Conservation (phyloP, 2,329 filamentous ascomycete species). For the Neospermospora avenae region DNA sequence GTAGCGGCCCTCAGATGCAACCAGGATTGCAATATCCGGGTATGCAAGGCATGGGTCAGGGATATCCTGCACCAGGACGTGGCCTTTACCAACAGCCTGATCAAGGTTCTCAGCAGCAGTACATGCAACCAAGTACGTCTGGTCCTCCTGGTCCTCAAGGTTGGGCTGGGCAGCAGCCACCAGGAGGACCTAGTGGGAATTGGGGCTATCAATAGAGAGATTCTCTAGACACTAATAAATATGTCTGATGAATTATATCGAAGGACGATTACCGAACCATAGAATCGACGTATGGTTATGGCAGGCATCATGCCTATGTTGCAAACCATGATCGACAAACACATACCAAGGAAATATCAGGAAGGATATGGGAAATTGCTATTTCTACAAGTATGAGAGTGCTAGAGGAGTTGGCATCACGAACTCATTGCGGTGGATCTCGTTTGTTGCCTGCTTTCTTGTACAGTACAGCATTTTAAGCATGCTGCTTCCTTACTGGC, state of each 20-base stretch:
- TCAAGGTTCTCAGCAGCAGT: slow-evolving; percentile 58
- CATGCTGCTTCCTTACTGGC: not conserved
- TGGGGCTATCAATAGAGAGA: slow-evolving; percentile 28
- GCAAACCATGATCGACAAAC: slow-evolving; percentile 1
- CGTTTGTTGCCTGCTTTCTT: slow-evolving; percentile 24
- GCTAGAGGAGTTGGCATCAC: slow-evolving; percentile 32
- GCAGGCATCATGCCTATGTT: slow-evolving; percentile 15
- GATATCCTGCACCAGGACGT: slow-evolving; percentile 53
- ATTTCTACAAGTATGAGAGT: slow-evolving; percentile 23
- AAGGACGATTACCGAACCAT: slow-evolving; percentile 25
- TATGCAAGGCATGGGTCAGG: slow-evolving; percentile 59
- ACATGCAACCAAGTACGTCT: slow-evolving; percentile 60
- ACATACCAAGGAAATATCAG: not conserved
- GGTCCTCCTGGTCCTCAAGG: slow-evolving; percentile 31
- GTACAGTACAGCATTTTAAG: slow-evolving; percentile 29
- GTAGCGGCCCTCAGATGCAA: slow-evolving; percentile 53
- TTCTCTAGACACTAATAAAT: not conserved
- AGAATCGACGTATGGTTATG: slow-evolving; percentile 17
- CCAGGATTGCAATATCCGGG: slow-evolving; percentile 59
- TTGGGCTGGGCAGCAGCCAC: slow-evolving; percentile 35
- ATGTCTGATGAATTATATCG: slow-evolving; percentile 13
- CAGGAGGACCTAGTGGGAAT: slow-evolving; percentile 24
- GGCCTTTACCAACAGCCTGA: slow-evolving; percentile 60
- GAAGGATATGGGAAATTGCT: slow-evolving; percentile 22
- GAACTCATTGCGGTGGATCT: slow-evolving; percentile 19